Percentiles rank a stretch among this genome's conserved stretches.
Conservation (phyloP, 225 moss, liverwort and hornwort genomes). For the Bryum argenteum region DNA sequence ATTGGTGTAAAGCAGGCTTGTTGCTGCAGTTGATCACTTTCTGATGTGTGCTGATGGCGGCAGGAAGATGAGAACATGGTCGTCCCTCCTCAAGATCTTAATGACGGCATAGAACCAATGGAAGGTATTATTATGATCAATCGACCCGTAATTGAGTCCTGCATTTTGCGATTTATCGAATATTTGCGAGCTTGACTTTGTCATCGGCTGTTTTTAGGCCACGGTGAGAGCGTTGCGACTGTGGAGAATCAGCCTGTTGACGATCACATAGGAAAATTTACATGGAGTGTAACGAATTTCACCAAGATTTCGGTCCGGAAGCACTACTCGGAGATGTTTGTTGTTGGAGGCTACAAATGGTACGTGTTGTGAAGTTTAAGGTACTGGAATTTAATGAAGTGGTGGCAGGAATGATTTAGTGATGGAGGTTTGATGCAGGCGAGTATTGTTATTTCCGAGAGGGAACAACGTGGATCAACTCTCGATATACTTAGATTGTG, state of each 20-base stretch:
- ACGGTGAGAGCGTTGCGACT: constrained; percentile 88
- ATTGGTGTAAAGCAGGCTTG: constrained; percentile 28
- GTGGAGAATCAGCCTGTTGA: constrained; percentile 93
- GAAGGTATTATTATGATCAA: constrained; percentile 66
- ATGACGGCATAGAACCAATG: constrained; percentile 97
- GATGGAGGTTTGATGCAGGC: constrained; percentile 67
- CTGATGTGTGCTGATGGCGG: constrained; percentile 46
- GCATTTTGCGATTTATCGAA: neutral
- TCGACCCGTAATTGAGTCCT: neutral
- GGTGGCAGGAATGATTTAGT: neutral
- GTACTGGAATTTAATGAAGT: constrained; percentile 1
- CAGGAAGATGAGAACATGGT: constrained; percentile 99
- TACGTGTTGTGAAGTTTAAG: constrained; percentile 35
- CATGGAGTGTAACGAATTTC: constrained; percentile 61
- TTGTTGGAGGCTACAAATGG: constrained; percentile 99
- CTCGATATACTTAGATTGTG: constrained; percentile 96
- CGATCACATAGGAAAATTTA: constrained; percentile 63
- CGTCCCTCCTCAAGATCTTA: constrained; percentile 90
- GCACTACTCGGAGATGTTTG: constrained; percentile 70
- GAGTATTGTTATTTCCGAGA: constrained; percentile 92
- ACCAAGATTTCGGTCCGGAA: constrained; percentile 59
- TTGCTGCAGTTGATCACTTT: constrained; percentile 21
- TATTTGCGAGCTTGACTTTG: constrained; percentile 10
- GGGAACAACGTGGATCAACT: constrained; percentile 99
- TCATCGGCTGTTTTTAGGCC: constrained; percentile 60